phyloP scores from a whole-genome alignment of 768 basidiomycete genomes.

The Nidularia sp. region DNA sequence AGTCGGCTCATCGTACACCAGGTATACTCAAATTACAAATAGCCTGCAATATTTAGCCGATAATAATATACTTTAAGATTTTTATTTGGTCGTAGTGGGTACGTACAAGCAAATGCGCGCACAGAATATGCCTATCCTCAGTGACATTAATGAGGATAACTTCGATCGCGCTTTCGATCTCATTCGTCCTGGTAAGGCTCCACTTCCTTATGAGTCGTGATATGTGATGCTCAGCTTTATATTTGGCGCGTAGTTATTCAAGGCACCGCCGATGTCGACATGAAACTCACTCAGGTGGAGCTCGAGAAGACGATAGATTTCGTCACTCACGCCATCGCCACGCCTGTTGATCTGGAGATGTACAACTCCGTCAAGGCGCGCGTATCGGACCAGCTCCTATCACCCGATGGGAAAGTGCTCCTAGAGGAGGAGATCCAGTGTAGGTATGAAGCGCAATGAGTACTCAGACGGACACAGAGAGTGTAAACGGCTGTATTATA shows the following conservation, averaged over 20 bases:
- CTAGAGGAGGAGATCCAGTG: conserved; percentile 14
- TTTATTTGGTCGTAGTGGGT: conserved; percentile 1
- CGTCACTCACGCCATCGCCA: conserved; percentile 13
- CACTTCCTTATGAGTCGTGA: neutral
- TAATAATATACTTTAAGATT: neutral
- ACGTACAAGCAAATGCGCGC: conserved; percentile 2
- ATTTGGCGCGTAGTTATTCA: conserved; percentile 40
- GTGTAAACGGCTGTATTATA: no score
- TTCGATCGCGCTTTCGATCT: neutral
- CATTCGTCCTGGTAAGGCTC: neutral
- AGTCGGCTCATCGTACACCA: conserved; percentile 1
- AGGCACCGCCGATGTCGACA: conserved; percentile 46
- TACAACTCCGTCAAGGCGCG: conserved; percentile 16
- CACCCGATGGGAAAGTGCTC: conserved; percentile 14
- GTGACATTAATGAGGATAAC: neutral
- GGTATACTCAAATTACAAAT: neutral
- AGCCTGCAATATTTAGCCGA: neutral
- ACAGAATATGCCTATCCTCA: neutral
- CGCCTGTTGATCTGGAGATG: conserved; percentile 21
- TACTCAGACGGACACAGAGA: no score
- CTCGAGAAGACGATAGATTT: conserved; percentile 38
- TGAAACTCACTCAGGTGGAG: conserved; percentile 41
- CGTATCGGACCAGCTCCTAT: conserved; percentile 15
- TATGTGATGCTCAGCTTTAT: neutral
- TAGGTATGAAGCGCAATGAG: no score